These are phyloP conservation scores for Austroboletus eburneus DNA, from an alignment of 768 basidiomycete species.

Conservation along the genomic window DNA sequence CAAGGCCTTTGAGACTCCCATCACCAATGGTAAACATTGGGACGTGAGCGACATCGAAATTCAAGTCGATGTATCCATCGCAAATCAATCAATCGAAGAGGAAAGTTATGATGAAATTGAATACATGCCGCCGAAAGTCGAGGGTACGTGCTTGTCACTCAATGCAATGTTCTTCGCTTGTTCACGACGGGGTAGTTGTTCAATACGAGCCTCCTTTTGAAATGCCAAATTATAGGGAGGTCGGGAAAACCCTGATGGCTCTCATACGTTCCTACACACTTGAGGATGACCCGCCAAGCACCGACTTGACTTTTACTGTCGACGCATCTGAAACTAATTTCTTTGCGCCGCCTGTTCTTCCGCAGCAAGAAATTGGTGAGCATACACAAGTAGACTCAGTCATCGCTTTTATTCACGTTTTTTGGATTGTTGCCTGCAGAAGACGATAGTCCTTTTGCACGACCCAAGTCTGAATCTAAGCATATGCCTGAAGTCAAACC, in stretches of 20 bases:
- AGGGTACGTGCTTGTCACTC: constrained; percentile 34
- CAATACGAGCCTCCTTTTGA: constrained; percentile 47
- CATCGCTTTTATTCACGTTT: not conserved
- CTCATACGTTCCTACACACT: constrained; percentile 33
- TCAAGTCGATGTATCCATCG: constrained; percentile 22
- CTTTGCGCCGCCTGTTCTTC: constrained; percentile 16
- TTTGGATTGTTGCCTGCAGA: constrained; percentile 7
- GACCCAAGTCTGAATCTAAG: constrained; percentile 12
- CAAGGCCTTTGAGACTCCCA: constrained; percentile 61
- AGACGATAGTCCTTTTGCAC: constrained; percentile 29
- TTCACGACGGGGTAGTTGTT: constrained; percentile 27
- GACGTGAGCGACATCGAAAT: constrained; percentile 61
- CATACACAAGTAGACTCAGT: not conserved
- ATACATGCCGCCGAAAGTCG: constrained; percentile 51
- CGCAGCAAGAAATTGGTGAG: constrained; percentile 25
- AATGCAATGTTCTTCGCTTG: not conserved
- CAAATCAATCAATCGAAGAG: constrained; percentile 23
- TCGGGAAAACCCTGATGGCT: constrained; percentile 36
- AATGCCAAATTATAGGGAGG: constrained; percentile 44
- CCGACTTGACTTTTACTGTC: constrained; percentile 17
- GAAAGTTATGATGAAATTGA: constrained; percentile 47
- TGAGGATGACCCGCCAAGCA: constrained; percentile 29
- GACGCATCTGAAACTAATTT: constrained; percentile 20
- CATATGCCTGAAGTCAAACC: constrained; percentile 6
- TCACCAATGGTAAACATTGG: constrained; percentile 66